phyloP scores from a whole-genome alignment of 305 asterid genomes.

The Stenogyne calaminthoides region DNA sequence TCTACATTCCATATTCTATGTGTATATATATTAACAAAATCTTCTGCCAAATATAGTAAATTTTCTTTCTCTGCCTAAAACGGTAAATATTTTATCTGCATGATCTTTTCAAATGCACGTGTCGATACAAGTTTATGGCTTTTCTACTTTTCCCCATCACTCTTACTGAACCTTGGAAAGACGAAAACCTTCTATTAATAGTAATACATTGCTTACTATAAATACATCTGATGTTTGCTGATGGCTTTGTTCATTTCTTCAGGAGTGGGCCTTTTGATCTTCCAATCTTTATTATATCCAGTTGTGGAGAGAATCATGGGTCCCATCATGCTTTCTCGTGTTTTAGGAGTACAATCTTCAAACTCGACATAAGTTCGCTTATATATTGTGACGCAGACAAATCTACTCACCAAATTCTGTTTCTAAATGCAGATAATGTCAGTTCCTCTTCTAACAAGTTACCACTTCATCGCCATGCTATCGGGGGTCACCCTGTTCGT shows the following conservation, averaged over 20 bases:
- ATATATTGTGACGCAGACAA: neutral
- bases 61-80: too few species aligned
- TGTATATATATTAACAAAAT: too few species aligned
- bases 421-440: constrained; percentile 54
- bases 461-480: constrained; percentile 80
- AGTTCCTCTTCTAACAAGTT: constrained; percentile 70
- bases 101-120: neutral
- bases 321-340: constrained; percentile 61
- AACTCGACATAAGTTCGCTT: constrained; percentile 4
- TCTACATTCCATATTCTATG: too few species aligned
- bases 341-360: constrained; percentile 64
- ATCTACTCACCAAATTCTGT: constrained; percentile 4
- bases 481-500: constrained; percentile 64
- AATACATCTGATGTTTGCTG: constrained; percentile 7
- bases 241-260: constrained; percentile 35
- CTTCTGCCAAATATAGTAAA: too few species aligned
- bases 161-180: neutral
- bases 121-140: neutral
- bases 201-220: neutral
- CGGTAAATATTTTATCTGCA: neutral
- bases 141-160: neutral
- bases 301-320: constrained; percentile 61
- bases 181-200: neutral
- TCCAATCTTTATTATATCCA: constrained; percentile 72
- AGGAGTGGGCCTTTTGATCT: constrained; percentile 83